Evolutionary conservation across 352 stramenopile species (phyloP).

Genomic region (Globisporangium echinulatum): DNA sequence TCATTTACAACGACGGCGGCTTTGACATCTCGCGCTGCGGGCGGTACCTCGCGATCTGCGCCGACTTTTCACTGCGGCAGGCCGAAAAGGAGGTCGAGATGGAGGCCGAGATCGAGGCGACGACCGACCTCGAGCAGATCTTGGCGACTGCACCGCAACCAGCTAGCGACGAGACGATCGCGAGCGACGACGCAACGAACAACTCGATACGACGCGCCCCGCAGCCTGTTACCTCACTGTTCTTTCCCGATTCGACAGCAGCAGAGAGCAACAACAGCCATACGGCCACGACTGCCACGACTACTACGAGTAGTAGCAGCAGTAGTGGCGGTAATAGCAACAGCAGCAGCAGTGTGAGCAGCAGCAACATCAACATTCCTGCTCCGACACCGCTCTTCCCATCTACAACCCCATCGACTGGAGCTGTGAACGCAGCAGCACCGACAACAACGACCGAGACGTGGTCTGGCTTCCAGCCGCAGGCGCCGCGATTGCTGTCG

Average conservation of each 20-base stretch:
- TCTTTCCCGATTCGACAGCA: not conserved
- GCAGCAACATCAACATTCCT: not conserved
- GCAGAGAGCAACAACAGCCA: not conserved
- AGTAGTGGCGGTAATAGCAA: too few relatives aligned
- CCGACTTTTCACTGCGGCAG: constrained; percentile 90
- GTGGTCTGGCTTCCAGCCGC: constrained; percentile 6
- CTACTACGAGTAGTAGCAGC: too few relatives aligned
- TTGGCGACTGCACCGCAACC: constrained; percentile 51
- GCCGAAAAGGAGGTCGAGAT: constrained; percentile 83
- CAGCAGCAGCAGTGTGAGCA: constrained; percentile 1
- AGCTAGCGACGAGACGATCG: constrained; percentile 36
- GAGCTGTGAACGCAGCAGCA: constrained; percentile 1
- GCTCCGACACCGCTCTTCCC: not conserved
- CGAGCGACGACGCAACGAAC: constrained; percentile 62
- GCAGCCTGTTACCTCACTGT: constrained; percentile 14
- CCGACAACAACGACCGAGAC: constrained; percentile 8
- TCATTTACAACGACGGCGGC: constrained; percentile 97
- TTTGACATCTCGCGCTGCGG: constrained; percentile 96
- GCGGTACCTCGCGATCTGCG: constrained; percentile 92
- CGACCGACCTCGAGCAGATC: constrained; percentile 70
- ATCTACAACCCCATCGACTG: not conserved
- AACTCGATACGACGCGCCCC: constrained; percentile 39
- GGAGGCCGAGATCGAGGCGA: constrained; percentile 69
- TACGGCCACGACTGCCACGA: too few relatives aligned
- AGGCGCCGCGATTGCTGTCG: constrained; percentile 10